Conservation (phyloP, 371 early-diverging fungal species). For the Blyttiomyces sp. region DNA sequence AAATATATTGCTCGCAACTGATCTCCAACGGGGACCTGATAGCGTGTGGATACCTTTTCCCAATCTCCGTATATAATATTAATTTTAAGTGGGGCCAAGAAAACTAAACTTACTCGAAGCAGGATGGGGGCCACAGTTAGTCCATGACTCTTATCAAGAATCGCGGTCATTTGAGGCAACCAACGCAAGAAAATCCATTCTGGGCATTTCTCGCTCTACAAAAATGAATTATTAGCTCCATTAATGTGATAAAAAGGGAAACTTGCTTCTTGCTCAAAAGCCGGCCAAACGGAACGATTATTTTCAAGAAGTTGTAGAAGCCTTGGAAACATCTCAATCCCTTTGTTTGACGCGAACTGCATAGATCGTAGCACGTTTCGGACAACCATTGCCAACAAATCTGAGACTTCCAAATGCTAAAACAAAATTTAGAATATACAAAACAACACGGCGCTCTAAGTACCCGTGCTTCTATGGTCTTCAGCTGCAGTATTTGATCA, state of each 20-base stretch:
- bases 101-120: conserved; percentile 22
- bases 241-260: neutral
- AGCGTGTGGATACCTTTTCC: conserved; percentile 62
- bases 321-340: conserved; percentile 64
- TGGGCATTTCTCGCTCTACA: conserved; percentile 20
- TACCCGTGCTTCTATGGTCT: too few relatives aligned
- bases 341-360: conserved; percentile 30
- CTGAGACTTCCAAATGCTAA: too few relatives aligned
- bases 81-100: neutral
- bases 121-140: conserved; percentile 42
- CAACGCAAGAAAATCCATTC: conserved; percentile 73
- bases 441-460: too few relatives aligned
- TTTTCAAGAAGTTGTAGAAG: conserved; percentile 63
- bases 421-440: too few relatives aligned
- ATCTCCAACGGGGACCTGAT: conserved; percentile 67
- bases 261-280: neutral
- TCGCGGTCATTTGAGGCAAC: conserved; percentile 74
- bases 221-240: neutral
- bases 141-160: conserved; percentile 54
- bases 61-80: conserved; percentile 44
- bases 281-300: conserved; percentile 1
- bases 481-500: too few relatives aligned
- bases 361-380: conserved; percentile 51
- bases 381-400: conserved; percentile 38
- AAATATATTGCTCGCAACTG: conserved; percentile 62